Conservation (phyloP, 352 stramenopile genomes). For the Thalassiosira sp. region DNA sequence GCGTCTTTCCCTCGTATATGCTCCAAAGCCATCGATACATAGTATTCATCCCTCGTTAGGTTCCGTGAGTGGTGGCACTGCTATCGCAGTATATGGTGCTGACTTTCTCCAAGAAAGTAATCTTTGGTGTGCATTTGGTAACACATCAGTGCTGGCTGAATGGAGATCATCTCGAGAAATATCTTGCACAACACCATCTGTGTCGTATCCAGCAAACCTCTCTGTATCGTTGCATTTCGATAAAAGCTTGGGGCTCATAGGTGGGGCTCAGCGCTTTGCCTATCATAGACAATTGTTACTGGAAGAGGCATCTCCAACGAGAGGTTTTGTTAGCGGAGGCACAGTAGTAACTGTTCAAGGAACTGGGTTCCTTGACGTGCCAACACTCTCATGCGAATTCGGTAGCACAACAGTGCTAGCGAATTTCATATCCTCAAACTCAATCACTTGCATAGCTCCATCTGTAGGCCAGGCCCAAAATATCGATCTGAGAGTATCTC, state of each 20-base stretch:
- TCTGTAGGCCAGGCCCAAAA: conserved; percentile 14
- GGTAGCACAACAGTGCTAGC: conserved; percentile 36
- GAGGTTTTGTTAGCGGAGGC: conserved; percentile 62
- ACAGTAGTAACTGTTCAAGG: conserved; percentile 60
- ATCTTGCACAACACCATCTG: conserved; percentile 48
- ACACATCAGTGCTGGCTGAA: conserved; percentile 19
- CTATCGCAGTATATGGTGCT: conserved; percentile 63
- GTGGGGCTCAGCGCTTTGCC: conserved; percentile 17
- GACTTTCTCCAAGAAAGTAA: conserved; percentile 71
- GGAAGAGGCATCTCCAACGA: conserved; percentile 39
- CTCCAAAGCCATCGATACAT: conserved; percentile 35
- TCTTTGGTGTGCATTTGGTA: conserved; percentile 76
- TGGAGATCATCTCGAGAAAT: conserved; percentile 55
- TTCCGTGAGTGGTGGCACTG: conserved; percentile 53
- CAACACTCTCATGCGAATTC: conserved; percentile 62
- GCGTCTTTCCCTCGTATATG: conserved; percentile 49
- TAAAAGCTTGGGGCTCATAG: conserved; percentile 13
- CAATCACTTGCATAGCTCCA: conserved; percentile 53
- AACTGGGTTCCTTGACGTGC: conserved; percentile 54
- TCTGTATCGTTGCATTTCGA: conserved; percentile 50
- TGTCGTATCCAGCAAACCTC: conserved; percentile 23
- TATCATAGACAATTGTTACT: conserved; percentile 55
- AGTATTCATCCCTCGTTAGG: conserved; percentile 56
- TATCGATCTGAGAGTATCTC: conserved; percentile 45
- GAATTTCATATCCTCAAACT: conserved; percentile 38